These are phyloP conservation scores for Arthromyces matolae DNA, from an alignment of 768 basidiomycete genomes.

Conservation along the genomic window DNA sequence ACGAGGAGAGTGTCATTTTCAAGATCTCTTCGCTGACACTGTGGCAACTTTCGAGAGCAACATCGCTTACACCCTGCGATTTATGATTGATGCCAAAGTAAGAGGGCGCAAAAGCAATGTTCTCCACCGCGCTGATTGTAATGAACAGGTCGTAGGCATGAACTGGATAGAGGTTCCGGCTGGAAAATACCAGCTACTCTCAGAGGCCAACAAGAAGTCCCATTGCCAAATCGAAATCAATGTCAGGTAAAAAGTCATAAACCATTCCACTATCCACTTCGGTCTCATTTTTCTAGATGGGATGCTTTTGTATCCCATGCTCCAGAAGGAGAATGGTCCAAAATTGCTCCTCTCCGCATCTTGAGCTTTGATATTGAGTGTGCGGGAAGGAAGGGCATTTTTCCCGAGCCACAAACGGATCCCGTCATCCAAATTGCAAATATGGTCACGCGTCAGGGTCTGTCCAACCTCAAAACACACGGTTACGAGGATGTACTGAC, in stretches of 20 bases:
- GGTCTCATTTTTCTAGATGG: slow-evolving; percentile 47
- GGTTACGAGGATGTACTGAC: too few species aligned
- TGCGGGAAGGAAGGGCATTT: slow-evolving; percentile 95
- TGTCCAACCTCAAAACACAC: too few species aligned
- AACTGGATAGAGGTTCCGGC: slow-evolving; percentile 96
- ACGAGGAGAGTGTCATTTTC: slow-evolving; percentile 65
- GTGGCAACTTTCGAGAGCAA: slow-evolving; percentile 90
- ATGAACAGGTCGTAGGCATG: slow-evolving; percentile 86
- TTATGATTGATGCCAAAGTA: slow-evolving; percentile 98
- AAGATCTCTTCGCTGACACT: slow-evolving; percentile 50
- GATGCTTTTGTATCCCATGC: slow-evolving; percentile 84
- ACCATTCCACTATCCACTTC: not conserved
- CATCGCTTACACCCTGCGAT: slow-evolving; percentile 84
- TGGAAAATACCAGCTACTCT: slow-evolving; percentile 70
- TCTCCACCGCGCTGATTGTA: not conserved
- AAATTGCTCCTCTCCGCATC: slow-evolving; percentile 88
- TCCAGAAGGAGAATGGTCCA: slow-evolving; percentile 90
- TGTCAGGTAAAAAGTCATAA: slow-evolving; percentile 49
- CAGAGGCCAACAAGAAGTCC: slow-evolving; percentile 59
- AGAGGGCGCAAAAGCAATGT: not conserved
- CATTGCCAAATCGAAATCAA: slow-evolving; percentile 87
- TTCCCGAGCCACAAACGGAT: slow-evolving; percentile 86
- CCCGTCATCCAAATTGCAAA: slow-evolving; percentile 99
- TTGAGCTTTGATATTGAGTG: slow-evolving; percentile 99
- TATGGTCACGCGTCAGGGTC: slow-evolving; percentile 98